Evolutionary conservation across 495 filamentous ascomycete species (phyloP).

Genomic region (Neurospora sp.): DNA sequence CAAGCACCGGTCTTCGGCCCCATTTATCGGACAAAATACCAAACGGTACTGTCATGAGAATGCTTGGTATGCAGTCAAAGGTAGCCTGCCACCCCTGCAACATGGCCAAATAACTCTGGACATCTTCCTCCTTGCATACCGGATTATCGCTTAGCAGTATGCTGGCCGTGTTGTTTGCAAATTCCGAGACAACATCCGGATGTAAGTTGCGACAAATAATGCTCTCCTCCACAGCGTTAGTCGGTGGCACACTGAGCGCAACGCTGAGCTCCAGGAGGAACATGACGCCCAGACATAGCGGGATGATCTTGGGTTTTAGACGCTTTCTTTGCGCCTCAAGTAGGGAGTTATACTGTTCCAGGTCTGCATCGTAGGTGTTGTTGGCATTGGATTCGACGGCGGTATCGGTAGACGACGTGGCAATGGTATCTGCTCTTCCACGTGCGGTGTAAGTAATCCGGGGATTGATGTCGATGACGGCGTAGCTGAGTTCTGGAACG

Average conservation of each 20-base stretch:
- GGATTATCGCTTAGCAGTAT: slow-evolving; percentile 7
- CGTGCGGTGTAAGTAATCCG: background rate
- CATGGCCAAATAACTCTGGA: slow-evolving; percentile 25
- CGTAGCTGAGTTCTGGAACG: background rate
- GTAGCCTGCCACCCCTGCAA: slow-evolving; percentile 20
- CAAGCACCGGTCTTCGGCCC: slow-evolving; percentile 21
- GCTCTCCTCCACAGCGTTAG: slow-evolving; percentile 21
- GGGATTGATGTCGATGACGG: background rate
- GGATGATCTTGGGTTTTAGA: slow-evolving; percentile 15
- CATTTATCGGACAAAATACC: slow-evolving; percentile 26
- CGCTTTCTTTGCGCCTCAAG: background rate
- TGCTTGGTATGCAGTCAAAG: slow-evolving; percentile 20
- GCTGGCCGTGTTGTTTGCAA: background rate
- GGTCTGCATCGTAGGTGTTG: background rate
- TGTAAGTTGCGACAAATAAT: slow-evolving; percentile 25
- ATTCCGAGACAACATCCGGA: slow-evolving; percentile 11
- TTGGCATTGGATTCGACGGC: background rate
- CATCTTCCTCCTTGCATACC: slow-evolving; percentile 16
- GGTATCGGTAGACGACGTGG: background rate
- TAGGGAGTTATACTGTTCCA: background rate
- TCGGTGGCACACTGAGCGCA: slow-evolving; percentile 12
- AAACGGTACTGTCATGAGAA: slow-evolving; percentile 19
- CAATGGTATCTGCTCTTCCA: background rate
- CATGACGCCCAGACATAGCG: slow-evolving; percentile 14
- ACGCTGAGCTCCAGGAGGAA: slow-evolving; percentile 20